These are phyloP conservation scores for Knoxdaviesia capensis DNA, from an alignment of 2,329 filamentous ascomycete genomes.

Conservation along the genomic window DNA sequence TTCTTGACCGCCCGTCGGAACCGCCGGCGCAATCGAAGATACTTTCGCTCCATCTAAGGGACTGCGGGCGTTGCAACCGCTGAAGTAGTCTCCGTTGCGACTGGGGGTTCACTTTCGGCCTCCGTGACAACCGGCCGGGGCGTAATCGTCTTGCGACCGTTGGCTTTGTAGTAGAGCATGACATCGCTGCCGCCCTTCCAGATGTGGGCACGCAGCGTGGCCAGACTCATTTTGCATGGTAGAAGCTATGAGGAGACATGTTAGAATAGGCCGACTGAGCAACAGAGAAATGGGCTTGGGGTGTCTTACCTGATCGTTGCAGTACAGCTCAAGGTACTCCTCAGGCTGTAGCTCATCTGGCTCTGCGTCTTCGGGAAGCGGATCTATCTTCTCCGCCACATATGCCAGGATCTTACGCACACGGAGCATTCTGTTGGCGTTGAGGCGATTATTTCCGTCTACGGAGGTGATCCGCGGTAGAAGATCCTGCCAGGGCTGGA, in stretches of 20 bases:
- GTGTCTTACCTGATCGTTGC: conserved; percentile 62
- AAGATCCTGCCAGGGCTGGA: conserved; percentile 59
- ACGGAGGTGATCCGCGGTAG: conserved; percentile 54
- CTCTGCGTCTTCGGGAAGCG: conserved; percentile 37
- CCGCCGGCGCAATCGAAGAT: too few species aligned
- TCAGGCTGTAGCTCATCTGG: conserved; percentile 52
- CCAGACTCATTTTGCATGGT: conserved; percentile 73
- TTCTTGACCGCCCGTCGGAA: too few species aligned
- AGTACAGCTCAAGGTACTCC: conserved; percentile 88
- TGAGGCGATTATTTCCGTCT: conserved; percentile 76
- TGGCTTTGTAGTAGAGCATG: conserved; percentile 74
- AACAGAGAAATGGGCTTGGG: neutral
- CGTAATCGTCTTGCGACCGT: conserved; percentile 53
- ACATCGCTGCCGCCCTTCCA: conserved; percentile 96
- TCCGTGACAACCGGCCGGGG: conserved; percentile 9
- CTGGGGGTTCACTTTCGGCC: too few species aligned
- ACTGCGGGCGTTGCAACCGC: too few species aligned
- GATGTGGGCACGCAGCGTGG: conserved; percentile 73
- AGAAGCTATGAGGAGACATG: conserved; percentile 30
- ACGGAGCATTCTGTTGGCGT: conserved; percentile 90
- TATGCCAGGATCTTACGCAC: conserved; percentile 90
- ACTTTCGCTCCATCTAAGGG: too few species aligned
- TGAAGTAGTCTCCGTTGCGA: too few species aligned
- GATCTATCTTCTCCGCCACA: conserved; percentile 78
- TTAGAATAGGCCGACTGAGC: neutral